Base-by-base conservation (phyloP, 2,329 filamentous ascomycete genomes). In the Lomentospora prolificans region DNA sequence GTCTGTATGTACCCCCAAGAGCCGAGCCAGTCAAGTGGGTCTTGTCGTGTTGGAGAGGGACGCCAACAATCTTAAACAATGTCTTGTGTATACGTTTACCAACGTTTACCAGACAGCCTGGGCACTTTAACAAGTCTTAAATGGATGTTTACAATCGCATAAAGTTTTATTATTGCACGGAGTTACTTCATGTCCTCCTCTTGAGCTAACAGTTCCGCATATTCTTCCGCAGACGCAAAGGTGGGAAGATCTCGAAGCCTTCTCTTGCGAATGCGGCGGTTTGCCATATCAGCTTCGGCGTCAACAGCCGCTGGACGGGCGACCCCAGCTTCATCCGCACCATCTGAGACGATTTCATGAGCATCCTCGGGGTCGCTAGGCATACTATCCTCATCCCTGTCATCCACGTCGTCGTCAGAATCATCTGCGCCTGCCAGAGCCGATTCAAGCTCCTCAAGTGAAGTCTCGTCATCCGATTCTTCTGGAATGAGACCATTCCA, bases 191-290 rank as follows among this genome's bases (percentile, higher is more conserved):
- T 28, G 10, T 51, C 25, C 24, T 84, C 83, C 53, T 94, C 89
- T 60, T 82, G 80, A 3, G 78, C 88, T 67, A 96, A 71, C 72
- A 96, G 78, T 64, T 87, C 87, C 14, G 90, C 92, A 70, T 97
- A 99, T 68, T 97, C 94, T 55, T 97, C 94, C 30, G 80, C 87
- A 30, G 89, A 95, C 19, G 95, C 94, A 74, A 99, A 99, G 33
- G 84, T 95, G 5, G 94, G 94, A 62, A 99, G 75, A 60, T 84
- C 83, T 79, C 90, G 96, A 69, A 97, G 77, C 74, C 89, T 89
- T 78, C 86, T 90, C 73, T 81, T 85, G 73, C 87, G 89, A 67
- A 82, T 79, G 10, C 22, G 24, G 3, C 31, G n/a, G 17, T 50
- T 76, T 78, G 86, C 74, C 75, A 84, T 77, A 82, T 86, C 71